These are phyloP conservation scores for Dujonia santamariae DNA, from an alignment of 1,139 yeast genomes.

Conservation along the genomic window DNA sequence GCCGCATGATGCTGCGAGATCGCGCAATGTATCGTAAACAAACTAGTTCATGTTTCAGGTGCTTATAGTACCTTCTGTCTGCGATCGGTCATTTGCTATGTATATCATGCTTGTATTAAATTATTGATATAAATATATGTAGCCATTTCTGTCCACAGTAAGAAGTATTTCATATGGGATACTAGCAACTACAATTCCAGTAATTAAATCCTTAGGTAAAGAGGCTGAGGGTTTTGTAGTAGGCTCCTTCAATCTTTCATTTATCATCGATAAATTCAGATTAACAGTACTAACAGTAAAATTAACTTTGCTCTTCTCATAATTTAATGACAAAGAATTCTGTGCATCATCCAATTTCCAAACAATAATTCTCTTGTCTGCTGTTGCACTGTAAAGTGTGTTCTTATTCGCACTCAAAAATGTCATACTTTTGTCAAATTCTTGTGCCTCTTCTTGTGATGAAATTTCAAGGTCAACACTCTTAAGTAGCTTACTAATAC, in stretches of 20 bases:
- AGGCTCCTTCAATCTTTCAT: conserved; percentile 11
- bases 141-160: conserved; percentile 63
- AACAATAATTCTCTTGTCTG: conserved; percentile 25
- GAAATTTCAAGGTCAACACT: conserved; percentile 5
- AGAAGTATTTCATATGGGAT: conserved; percentile 61
- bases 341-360: conserved; percentile 30
- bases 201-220: conserved; percentile 40
- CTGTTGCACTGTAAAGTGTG: conserved; percentile 24
- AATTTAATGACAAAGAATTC: conserved; percentile 22
- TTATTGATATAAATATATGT: conserved; percentile 53
- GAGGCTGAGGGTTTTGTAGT: neutral
- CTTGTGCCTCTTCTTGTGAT: conserved; percentile 10
- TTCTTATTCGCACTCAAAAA: neutral
- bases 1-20: too few relatives aligned
- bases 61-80: too few relatives aligned
- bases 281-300: conserved; percentile 14
- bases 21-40: too few relatives aligned
- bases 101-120: too few relatives aligned
- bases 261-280: conserved; percentile 12
- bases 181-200: conserved; percentile 42
- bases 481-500: conserved; percentile 11
- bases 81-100: too few relatives aligned
- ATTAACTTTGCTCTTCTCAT: conserved; percentile 1
- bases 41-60: too few relatives aligned
- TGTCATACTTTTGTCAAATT: conserved; percentile 14